phyloP scores from a whole-genome alignment of 345 rosid genomes.

The Euphorbia tirucalli region DNA sequence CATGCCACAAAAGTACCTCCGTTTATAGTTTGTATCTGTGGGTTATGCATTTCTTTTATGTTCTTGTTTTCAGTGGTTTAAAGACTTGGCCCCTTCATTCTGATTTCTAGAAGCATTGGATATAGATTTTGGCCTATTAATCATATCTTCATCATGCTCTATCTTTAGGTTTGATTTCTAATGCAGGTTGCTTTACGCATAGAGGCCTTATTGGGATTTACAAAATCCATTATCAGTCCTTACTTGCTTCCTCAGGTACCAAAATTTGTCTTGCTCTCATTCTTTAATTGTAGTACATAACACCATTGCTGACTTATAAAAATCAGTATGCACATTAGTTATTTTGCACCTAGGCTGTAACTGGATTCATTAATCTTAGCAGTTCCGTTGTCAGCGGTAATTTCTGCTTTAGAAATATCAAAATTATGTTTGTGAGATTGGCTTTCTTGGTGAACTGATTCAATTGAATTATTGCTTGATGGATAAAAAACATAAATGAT shows the following conservation, averaged over 20 bases:
- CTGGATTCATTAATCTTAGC: background rate
- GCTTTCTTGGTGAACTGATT: background rate
- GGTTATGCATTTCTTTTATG: background rate
- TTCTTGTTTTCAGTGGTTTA: background rate
- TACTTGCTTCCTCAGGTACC: conserved; percentile 55
- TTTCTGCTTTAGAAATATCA: background rate
- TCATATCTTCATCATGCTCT: background rate
- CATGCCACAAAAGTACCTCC: conserved; percentile 1
- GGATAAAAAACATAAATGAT: background rate
- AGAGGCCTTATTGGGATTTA: conserved; percentile 59
- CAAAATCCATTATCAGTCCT: conserved; percentile 54
- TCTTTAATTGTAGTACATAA: background rate
- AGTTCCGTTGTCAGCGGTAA: background rate
- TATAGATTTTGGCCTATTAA: background rate
- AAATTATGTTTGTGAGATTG: background rate
- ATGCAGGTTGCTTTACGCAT: conserved; percentile 58
- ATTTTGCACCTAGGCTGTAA: too few relatives aligned
- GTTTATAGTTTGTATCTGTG: too few relatives aligned
- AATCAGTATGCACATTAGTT: too few relatives aligned
- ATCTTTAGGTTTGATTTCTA: background rate
- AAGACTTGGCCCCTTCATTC: background rate
- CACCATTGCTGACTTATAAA: too few relatives aligned
- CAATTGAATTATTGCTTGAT: background rate
- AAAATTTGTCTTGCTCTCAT: conserved; percentile 2
- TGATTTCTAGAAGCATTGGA: background rate